Evolutionary conservation across 257 asterid species (phyloP).

Genomic region (Eucommia ulmoides): DNA sequence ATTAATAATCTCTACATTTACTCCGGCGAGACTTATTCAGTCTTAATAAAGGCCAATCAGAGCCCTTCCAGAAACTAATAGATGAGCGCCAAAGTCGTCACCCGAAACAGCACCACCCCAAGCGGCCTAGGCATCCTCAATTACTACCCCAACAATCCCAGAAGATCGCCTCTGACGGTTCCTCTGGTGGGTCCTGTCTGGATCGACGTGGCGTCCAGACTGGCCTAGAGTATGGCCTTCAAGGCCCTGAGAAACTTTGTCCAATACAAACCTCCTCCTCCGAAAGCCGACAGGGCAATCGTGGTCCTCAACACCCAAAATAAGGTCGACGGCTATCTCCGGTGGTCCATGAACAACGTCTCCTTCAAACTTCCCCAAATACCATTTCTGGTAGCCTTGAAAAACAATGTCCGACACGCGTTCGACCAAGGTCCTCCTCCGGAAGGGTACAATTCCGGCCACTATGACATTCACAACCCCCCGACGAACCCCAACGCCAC

Average conservation of each 20-base stretch:
- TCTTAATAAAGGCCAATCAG: conserved; percentile 49
- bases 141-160: conserved; percentile 29
- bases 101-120: conserved; percentile 70
- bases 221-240: conserved; percentile 30
- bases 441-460: conserved; percentile 7
- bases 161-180: conserved; percentile 29
- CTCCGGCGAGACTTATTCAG: conserved; percentile 76
- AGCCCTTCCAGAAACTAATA: conserved; percentile 48
- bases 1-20: conserved; percentile 59
- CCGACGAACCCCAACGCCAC: conserved; percentile 45
- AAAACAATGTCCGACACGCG: conserved; percentile 20
- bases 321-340: conserved; percentile 37
- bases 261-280: conserved; percentile 48
- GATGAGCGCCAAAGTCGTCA: conserved; percentile 47
- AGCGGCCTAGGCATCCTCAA: conserved; percentile 57
- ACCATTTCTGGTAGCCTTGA: conserved; percentile 60
- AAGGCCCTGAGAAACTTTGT: conserved; percentile 30
- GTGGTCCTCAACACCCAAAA: conserved; percentile 58
- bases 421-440: conserved; percentile 38
- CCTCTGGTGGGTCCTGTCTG: conserved; percentile 54
- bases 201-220: conserved; percentile 52
- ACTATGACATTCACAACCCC: conserved; percentile 42
- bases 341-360: conserved; percentile 73
- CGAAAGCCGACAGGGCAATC: conserved; percentile 22
- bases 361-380: conserved; percentile 53